Evolutionary conservation across 73 alveolate species (phyloP).

Genomic region (Effrenium voratum): DNA sequence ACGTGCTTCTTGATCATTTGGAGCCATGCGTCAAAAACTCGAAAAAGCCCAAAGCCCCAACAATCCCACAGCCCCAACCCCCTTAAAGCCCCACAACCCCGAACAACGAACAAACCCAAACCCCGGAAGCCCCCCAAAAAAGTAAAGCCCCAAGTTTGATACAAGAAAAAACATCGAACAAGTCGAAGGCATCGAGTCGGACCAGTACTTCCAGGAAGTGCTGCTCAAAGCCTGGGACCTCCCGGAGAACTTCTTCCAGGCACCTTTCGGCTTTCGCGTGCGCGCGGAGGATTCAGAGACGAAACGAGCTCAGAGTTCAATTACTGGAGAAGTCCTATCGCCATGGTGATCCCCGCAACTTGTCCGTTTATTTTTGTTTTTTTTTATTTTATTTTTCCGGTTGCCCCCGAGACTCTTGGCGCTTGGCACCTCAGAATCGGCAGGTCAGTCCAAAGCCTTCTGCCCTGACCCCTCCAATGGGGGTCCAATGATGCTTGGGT

Average conservation of each 20-base stretch:
- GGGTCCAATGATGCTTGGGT: no score
- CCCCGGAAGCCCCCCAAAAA: no score
- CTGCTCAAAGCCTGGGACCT: constrained; percentile 22
- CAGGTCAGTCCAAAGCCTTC: not conserved
- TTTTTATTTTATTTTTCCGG: not conserved
- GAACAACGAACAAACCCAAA: no score
- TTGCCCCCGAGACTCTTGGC: not conserved
- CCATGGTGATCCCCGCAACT: not conserved
- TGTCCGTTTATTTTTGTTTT: not conserved
- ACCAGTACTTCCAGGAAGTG: constrained; percentile 70
- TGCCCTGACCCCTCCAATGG: no score
- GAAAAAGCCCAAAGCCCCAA: no score
- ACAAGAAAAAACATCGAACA: not conserved
- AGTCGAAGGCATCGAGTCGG: constrained; percentile 53
- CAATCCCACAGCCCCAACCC: no score
- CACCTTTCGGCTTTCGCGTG: not conserved
- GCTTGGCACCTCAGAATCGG: not conserved
- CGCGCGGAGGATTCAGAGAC: not conserved
- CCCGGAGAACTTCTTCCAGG: not conserved
- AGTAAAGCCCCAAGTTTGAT: not conserved
- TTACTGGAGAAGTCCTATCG: no score
- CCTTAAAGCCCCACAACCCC: no score
- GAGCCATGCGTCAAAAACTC: no score
- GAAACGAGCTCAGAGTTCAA: no score
- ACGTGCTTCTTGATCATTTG: no score